phyloP scores from a whole-genome alignment of 257 asterid species.

The Lycium ferocissimum region DNA sequence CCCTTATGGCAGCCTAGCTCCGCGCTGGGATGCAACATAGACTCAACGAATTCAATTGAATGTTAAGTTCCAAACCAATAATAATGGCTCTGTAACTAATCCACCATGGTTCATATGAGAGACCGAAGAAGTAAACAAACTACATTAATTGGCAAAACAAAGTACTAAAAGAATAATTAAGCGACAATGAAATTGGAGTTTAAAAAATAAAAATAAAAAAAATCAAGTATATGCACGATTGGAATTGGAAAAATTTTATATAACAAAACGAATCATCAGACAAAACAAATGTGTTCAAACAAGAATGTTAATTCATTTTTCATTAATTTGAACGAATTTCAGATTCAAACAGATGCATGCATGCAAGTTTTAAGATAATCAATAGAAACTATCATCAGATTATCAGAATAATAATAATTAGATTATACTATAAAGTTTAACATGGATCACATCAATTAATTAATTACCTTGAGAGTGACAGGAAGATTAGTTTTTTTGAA shows the following conservation, averaged over 20 bases:
- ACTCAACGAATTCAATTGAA: no score
- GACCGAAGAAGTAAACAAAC: neutral
- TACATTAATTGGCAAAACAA: neutral
- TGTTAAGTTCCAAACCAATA: no score
- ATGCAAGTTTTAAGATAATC: neutral
- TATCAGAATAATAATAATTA: neutral
- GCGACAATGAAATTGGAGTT: neutral
- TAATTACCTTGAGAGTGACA: constrained; percentile 57
- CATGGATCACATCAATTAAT: neutral
- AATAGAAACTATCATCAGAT: neutral
- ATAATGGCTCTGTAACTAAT: neutral
- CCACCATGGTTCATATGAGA: neutral
- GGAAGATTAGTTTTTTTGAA: constrained; percentile 56
- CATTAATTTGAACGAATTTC: neutral
- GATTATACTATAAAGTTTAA: neutral
- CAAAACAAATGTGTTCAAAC: neutral
- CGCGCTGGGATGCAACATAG: no score
- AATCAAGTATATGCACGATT: neutral
- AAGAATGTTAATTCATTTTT: neutral
- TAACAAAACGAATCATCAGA: neutral
- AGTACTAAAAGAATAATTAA: neutral
- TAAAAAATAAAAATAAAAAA: neutral
- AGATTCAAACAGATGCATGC: neutral
- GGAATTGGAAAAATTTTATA: neutral
- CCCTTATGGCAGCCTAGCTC: no score